Conservation (phyloP, 192 early-diverging fungal species). For the Coemansia sp. region DNA sequence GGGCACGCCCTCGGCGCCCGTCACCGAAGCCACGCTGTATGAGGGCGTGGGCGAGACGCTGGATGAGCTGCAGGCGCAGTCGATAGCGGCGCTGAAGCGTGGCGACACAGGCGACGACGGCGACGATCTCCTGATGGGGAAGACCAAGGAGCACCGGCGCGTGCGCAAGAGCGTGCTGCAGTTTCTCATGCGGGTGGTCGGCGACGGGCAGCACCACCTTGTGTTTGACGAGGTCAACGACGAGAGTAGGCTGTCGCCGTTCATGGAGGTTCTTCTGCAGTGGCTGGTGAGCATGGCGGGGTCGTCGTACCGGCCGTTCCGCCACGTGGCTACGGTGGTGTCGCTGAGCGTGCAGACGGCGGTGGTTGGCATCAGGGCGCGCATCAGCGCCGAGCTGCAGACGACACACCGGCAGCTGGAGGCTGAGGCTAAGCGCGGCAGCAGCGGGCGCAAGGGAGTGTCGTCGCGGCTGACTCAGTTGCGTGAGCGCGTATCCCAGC, state of each 20-base stretch:
- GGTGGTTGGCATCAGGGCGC: constrained; percentile 69
- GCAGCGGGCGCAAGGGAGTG: constrained; percentile 6
- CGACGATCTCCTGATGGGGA: constrained; percentile 82
- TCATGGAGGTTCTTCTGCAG: constrained; percentile 59
- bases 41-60: constrained; percentile 55
- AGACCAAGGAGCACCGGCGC: constrained; percentile 62
- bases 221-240: constrained; percentile 59
- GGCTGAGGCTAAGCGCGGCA: constrained; percentile 45
- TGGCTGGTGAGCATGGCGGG: constrained; percentile 74
- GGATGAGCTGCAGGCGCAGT: constrained; percentile 56
- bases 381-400: constrained; percentile 59
- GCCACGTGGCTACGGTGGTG: constrained; percentile 82
- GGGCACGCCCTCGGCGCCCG: constrained; percentile 52
- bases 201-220: constrained; percentile 60
- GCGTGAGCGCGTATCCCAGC: constrained; percentile 27
- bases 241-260: constrained; percentile 38
- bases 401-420: constrained; percentile 71
- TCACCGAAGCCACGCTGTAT: constrained; percentile 55
- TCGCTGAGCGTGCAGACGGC: constrained; percentile 65
- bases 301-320: constrained; percentile 82
- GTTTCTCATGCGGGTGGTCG: constrained; percentile 64
- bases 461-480: constrained; percentile 12
- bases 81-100: constrained; percentile 26
- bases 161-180: constrained; percentile 67
- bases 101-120: constrained; percentile 15